Conservation (phyloP, 805 yeast genomes). For the Ascoidea asiatica region DNA sequence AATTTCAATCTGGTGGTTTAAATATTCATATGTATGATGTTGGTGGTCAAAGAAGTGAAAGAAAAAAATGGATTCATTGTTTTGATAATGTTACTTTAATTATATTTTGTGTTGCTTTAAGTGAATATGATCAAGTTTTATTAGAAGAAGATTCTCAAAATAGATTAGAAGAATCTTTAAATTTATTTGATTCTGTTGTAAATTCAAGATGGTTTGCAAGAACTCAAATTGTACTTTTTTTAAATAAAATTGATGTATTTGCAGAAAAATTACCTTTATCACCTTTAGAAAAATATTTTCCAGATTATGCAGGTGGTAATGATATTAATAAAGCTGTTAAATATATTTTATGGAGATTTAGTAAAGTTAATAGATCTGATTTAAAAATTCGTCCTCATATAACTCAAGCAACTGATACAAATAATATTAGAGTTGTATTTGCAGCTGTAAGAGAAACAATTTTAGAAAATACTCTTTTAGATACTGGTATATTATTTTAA, state of each 20-base stretch:
- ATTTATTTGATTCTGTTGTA: conserved; percentile 79
- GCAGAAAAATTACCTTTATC: conserved; percentile 73
- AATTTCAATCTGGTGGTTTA: conserved; percentile 50
- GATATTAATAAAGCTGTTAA: conserved; percentile 86
- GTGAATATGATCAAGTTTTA: conserved; percentile 82
- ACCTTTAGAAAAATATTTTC: conserved; percentile 73
- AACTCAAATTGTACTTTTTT: conserved; percentile 72
- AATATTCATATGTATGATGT: conserved; percentile 66
- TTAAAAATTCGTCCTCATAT: conserved; percentile 79
- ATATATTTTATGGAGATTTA: conserved; percentile 82
- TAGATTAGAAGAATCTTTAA: conserved; percentile 69
- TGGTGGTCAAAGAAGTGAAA: conserved; percentile 88
- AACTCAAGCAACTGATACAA: conserved; percentile 90
- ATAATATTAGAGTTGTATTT: conserved; percentile 74
- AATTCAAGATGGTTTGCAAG: conserved; percentile 88
- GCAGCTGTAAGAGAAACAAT: conserved; percentile 76
- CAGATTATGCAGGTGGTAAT: conserved; percentile 84
- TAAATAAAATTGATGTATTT: conserved; percentile 83
- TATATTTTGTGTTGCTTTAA: conserved; percentile 81
- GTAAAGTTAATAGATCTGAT: conserved; percentile 72
- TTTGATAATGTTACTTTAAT: conserved; percentile 86
- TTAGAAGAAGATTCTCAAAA: conserved; percentile 67
- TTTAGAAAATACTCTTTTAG: conserved; percentile 61
- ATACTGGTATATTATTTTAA: conserved; percentile 50
- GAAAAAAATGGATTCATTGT: conserved; percentile 94